Percentiles rank a stretch among this genome's conserved stretches.
Conservation (phyloP, 2,329 filamentous ascomycete species). For the Colletotrichum filicis region DNA sequence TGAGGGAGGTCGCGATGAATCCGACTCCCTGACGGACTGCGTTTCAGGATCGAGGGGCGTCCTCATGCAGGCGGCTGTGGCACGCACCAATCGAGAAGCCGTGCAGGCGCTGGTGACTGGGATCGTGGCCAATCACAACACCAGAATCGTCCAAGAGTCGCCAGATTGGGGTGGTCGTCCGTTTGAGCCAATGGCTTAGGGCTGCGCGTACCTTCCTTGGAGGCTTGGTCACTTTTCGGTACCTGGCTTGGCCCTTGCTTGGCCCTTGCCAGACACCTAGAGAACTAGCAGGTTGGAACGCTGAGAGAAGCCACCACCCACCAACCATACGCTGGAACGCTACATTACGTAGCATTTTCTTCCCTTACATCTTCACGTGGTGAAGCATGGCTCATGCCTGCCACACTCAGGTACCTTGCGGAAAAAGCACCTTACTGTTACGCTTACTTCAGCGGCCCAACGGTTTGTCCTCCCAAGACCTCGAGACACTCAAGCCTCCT, state of each 20-base stretch:
- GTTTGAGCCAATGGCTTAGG: slow-evolving; percentile 24
- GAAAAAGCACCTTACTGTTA: no score
- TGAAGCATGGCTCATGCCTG: slow-evolving; percentile 20
- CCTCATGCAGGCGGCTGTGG: slow-evolving; percentile 23
- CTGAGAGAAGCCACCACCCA: not conserved
- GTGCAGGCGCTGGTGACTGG: slow-evolving; percentile 9
- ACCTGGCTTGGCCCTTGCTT: slow-evolving; percentile 21
- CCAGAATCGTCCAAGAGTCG: slow-evolving; percentile 24
- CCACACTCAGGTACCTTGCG: not conserved
- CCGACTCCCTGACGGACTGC: slow-evolving; percentile 30
- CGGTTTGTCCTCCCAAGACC: not conserved
- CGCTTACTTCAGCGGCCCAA: slow-evolving; percentile 23
- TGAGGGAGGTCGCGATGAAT: slow-evolving; percentile 31
- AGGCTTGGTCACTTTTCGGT: not conserved
- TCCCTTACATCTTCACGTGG: not conserved
- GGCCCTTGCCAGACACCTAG: not conserved
- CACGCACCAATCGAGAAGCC: slow-evolving; percentile 24
- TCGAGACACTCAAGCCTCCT: not conserved
- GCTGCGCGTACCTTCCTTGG: slow-evolving; percentile 11
- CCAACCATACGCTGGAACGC: not conserved
- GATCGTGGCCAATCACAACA: slow-evolving; percentile 23
- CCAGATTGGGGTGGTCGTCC: slow-evolving; percentile 32
- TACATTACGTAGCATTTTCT: not conserved
- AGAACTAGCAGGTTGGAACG: no score
- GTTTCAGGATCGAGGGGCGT: slow-evolving; percentile 34